Conservation (phyloP, 345 rosid species). For the Diplotaxis tenuifolia region DNA sequence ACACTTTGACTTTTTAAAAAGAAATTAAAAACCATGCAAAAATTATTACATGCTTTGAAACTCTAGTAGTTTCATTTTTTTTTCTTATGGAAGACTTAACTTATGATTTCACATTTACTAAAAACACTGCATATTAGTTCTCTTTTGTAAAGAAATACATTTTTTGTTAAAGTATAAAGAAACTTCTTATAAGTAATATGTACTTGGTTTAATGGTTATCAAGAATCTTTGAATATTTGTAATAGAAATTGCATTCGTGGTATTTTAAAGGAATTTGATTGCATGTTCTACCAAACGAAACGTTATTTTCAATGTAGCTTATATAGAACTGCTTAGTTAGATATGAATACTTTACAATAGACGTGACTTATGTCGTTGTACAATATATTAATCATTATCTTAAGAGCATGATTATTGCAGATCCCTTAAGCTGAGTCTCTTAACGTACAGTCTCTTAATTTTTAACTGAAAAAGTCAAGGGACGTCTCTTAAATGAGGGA, state of each 20-base stretch:
- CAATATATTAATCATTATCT: conserved; percentile 5
- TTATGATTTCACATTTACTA: background rate
- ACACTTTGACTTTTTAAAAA: conserved; percentile 4
- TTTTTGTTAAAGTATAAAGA: background rate
- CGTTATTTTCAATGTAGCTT: background rate
- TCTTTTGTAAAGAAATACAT: background rate
- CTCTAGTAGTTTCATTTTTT: background rate
- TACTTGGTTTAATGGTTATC: background rate
- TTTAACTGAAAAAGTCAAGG: too few relatives aligned
- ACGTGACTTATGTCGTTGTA: background rate
- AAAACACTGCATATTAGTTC: background rate
- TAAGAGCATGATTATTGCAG: too few relatives aligned
- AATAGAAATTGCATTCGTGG: background rate
- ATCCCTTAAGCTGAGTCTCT: too few relatives aligned
- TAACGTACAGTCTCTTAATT: too few relatives aligned
- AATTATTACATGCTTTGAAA: background rate
- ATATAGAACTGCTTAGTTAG: background rate
- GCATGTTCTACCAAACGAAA: conserved; percentile 7
- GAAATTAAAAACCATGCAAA: background rate
- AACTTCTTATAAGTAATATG: background rate
- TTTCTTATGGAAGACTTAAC: background rate
- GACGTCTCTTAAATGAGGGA: too few relatives aligned
- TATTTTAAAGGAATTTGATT: background rate
- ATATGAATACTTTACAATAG: conserved; percentile 5
- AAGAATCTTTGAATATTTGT: background rate